These are phyloP conservation scores for Penicillium robsamsonii DNA, from an alignment of 495 filamentous ascomycete genomes.

Conservation along the genomic window DNA sequence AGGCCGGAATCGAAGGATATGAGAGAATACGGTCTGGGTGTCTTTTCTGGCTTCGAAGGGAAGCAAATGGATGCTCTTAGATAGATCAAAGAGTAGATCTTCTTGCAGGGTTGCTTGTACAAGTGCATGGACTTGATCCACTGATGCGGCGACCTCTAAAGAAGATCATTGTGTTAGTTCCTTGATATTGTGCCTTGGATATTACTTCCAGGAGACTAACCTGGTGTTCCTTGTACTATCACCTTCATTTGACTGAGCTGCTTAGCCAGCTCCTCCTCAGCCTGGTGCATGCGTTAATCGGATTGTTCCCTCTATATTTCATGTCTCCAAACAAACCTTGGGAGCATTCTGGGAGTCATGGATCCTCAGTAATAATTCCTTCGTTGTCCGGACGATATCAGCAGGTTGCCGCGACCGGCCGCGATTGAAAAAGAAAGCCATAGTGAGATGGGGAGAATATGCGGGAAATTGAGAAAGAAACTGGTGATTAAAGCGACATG, in stretches of 20 bases:
- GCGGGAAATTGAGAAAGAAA: conserved; percentile 11
- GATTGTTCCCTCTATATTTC: conserved; percentile 4
- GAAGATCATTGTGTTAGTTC: not conserved
- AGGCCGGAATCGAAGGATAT: conserved; percentile 78
- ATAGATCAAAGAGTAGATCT: conserved; percentile 80
- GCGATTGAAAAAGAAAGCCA: conserved; percentile 92
- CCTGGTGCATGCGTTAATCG: conserved; percentile 38
- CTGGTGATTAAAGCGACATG: conserved; percentile 3
- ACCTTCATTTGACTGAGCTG: conserved; percentile 79
- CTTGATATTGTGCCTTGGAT: not conserved
- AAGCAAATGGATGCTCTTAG: conserved; percentile 72
- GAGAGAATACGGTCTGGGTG: conserved; percentile 84
- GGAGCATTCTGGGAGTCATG: conserved; percentile 41
- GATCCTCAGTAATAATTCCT: conserved; percentile 53
- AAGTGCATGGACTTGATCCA: conserved; percentile 79
- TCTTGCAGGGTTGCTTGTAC: conserved; percentile 79
- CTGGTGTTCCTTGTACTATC: conserved; percentile 78
- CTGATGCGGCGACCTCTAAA: conserved; percentile 77
- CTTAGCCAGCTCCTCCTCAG: conserved; percentile 73
- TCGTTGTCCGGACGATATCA: conserved; percentile 57
- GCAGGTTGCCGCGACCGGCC: conserved; percentile 53
- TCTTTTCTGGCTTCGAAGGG: conserved; percentile 95
- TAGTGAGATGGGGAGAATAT: conserved; percentile 34
- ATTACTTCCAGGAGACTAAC: conserved; percentile 39
- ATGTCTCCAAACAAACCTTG: conserved; percentile 51